A percentile compares a stretch with the other conserved stretches of the same genome.
These are phyloP conservation scores for Neofusicoccum laricinum DNA, from an alignment of 2,329 filamentous ascomycete species.

Conservation along the genomic window DNA sequence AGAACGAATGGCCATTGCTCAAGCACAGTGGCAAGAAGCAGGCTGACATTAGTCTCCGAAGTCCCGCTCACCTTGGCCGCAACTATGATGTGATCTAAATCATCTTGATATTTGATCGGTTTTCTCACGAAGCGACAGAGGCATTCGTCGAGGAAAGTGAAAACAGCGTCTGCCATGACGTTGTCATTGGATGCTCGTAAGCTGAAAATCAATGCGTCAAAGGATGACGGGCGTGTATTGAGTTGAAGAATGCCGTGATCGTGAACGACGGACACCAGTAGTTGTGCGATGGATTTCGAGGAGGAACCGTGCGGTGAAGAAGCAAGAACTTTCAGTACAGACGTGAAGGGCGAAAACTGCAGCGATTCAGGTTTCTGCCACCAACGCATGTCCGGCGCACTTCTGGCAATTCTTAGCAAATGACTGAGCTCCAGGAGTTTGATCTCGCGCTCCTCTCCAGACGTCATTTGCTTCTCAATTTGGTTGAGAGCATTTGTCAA, in stretches of 20 bases:
- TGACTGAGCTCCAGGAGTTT: constrained; percentile 75
- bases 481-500: constrained; percentile 67
- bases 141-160: constrained; percentile 80
- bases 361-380: constrained; percentile 70
- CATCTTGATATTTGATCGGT: constrained; percentile 80
- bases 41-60: not conserved
- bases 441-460: constrained; percentile 53
- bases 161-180: constrained; percentile 47
- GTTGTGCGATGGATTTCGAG: constrained; percentile 50
- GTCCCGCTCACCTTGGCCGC: constrained; percentile 25
- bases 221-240: constrained; percentile 35
- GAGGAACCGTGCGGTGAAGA: constrained; percentile 50
- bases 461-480: constrained; percentile 45
- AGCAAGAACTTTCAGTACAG: constrained; percentile 60
- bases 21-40: constrained; percentile 22
- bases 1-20: constrained; percentile 44
- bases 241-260: constrained; percentile 66
- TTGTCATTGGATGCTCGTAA: constrained; percentile 39
- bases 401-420: constrained; percentile 73
- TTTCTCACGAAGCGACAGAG: constrained; percentile 70
- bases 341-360: constrained; percentile 67
- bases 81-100: constrained; percentile 53
- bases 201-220: constrained; percentile 49
- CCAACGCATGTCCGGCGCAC: constrained; percentile 85
- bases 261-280: constrained; percentile 59